Percentiles rank a stretch among this genome's conserved stretches.
These are phyloP conservation scores for Chytriomyces confervae DNA, from an alignment of 192 early-diverging fungal genomes.

Conservation along the genomic window DNA sequence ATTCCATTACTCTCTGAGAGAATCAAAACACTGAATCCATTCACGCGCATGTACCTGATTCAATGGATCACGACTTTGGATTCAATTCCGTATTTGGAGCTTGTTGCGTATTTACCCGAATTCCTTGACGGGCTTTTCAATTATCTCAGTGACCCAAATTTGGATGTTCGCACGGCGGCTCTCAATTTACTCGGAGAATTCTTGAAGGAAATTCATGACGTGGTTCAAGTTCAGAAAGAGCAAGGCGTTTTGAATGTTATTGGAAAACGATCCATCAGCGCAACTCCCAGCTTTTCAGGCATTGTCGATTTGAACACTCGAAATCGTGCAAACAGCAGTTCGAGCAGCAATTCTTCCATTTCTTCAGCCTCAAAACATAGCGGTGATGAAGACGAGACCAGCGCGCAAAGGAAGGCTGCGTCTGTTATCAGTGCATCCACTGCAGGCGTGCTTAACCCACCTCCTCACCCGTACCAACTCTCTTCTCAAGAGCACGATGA, in stretches of 20 bases:
- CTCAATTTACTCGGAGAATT: conserved; percentile 86
- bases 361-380: not conserved
- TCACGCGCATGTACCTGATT: conserved; percentile 89
- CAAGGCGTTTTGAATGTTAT: conserved; percentile 44
- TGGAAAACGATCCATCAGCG: conserved; percentile 25
- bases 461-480: not conserved
- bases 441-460: not conserved
- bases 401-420: not conserved
- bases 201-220: conserved; percentile 84
- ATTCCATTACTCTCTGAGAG: conserved; percentile 93
- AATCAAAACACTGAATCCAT: conserved; percentile 88
- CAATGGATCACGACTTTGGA: conserved; percentile 92
- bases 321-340: not conserved
- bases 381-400: not conserved
- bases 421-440: not conserved
- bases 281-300: not conserved
- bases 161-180: conserved; percentile 86
- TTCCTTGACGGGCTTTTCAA: conserved; percentile 91
- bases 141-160: conserved; percentile 88
- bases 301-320: not conserved
- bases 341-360: not conserved
- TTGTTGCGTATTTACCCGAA: conserved; percentile 89
- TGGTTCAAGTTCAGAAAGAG: conserved; percentile 67
- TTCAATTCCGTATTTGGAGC: conserved; percentile 91
- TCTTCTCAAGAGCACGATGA: not conserved